Base-by-base conservation (phyloP, 371 early-diverging fungal genomes). In the Actinomortierella ambigua region DNA sequence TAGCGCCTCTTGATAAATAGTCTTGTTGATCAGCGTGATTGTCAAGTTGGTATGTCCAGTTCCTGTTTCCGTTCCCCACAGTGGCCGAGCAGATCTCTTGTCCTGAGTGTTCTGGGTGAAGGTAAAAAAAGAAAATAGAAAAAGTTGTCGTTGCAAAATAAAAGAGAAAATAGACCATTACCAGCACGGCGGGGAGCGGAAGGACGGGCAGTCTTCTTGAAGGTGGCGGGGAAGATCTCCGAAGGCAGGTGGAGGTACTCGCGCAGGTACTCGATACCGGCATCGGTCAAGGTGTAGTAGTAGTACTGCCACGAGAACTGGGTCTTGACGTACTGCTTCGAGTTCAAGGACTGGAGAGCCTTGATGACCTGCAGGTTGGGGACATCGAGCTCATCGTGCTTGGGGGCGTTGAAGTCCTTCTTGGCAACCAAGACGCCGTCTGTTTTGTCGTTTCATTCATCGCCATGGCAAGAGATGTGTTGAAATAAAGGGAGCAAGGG, bases 241-340 rank as follows among this genome's bases (percentile, higher is more conserved):
- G 88, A 85, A 75, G 99, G 98, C 68, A 98, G 84, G 94, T 97
- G 93, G 65, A 98, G 91, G 89, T 90, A 93, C 86, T 93, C 93
- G 82, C 99, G 94, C 78, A 98, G 89, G 85, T 96, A 97, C 79
- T 93, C 95, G 78, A 98, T 96, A 85, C 99, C 99, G 83, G 92
- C 93, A 80, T 95, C 90, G 80, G 97, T 98, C 75, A 99, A 87
- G 80, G 91, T 94, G 89, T 98, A 99, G 93, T 99, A 99, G 86
- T 94, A 98, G 90, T 95, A 95, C 80, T 97, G 98, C 99, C 99
- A 99, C 76, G 96, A 95, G 94, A 99, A 99, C 78, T 91, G 93
- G 79, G 93, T 93, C 86, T 91, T 94, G 81, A 98, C 98, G 68
- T 80, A 92, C 76, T 95, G 97, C 80, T 90, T 92, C 77, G 99